Conservation (phyloP, 2,329 filamentous ascomycete species). For the Trichophyton mentagrophytes region DNA sequence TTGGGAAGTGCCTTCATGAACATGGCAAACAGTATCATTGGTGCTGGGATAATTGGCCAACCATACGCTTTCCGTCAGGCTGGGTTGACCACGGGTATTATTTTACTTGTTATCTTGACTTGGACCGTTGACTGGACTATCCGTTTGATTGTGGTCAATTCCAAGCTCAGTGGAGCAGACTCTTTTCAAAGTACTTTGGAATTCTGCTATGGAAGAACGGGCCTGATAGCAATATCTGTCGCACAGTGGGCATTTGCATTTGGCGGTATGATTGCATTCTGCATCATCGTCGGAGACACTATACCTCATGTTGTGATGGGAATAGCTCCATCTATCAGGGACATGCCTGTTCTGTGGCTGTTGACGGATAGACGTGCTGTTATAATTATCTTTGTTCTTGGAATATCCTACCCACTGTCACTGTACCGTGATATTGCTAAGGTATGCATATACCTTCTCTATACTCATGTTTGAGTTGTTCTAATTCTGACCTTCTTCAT, state of each 20-base stretch:
- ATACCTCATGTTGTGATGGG: conserved; percentile 82
- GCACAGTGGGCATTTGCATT: conserved; percentile 99
- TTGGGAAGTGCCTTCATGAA: conserved; percentile 93
- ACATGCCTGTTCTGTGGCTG: conserved; percentile 66
- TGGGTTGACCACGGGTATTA: conserved; percentile 65
- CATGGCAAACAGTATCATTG: conserved; percentile 98
- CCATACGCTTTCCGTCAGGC: conserved; percentile 94
- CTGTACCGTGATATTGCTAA: conserved; percentile 95
- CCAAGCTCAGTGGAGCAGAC: conserved; percentile 84
- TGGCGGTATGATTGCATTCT: conserved; percentile 96
- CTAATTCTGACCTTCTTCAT: conserved; percentile 18
- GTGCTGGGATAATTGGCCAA: conserved; percentile 63
- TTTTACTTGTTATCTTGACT: conserved; percentile 68
- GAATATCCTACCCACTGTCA: conserved; percentile 79
- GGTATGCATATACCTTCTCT: conserved; percentile 39
- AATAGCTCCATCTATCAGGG: conserved; percentile 61
- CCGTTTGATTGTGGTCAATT: conserved; percentile 90
- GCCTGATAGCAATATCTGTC: conserved; percentile 75
- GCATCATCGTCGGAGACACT: conserved; percentile 90
- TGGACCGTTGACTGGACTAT: conserved; percentile 94
- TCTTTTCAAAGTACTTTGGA: conserved; percentile 95
- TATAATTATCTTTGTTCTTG: conserved; percentile 77
- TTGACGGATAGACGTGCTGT: conserved; percentile 69
- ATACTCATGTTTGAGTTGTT: background rate
- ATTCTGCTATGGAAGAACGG: conserved; percentile 80